Percentiles rank a stretch among this genome's conserved stretches.
Evolutionary conservation across 805 yeast species (phyloP).

Genomic region (Lachancea nothofagi): DNA sequence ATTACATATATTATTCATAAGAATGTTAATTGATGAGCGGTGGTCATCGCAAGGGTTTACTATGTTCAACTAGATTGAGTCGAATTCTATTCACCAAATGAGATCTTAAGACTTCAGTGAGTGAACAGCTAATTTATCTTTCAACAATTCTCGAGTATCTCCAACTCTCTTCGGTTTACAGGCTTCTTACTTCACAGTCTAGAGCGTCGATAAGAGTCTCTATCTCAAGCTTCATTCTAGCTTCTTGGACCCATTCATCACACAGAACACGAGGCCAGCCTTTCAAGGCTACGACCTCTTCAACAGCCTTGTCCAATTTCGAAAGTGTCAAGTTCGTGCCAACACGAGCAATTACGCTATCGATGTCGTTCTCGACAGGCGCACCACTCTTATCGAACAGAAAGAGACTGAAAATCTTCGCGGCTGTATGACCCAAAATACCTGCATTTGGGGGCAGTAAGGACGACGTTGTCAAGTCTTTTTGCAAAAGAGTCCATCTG

Average conservation of each 20-base stretch:
- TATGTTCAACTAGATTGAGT: too few species aligned
- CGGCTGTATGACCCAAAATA: slow-evolving; percentile 82
- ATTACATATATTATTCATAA: slow-evolving; percentile 1
- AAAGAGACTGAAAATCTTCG: slow-evolving; percentile 68
- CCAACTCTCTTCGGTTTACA: too few species aligned
- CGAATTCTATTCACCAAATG: too few species aligned
- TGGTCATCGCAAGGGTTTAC: too few species aligned
- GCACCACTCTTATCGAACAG: slow-evolving; percentile 74
- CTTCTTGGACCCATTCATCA: slow-evolving; percentile 84
- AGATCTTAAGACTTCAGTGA: too few species aligned
- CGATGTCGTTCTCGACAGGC: slow-evolving; percentile 79
- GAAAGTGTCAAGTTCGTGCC: slow-evolving; percentile 68
- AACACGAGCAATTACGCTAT: slow-evolving; percentile 82
- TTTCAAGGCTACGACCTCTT: slow-evolving; percentile 80
- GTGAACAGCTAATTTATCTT: too few species aligned
- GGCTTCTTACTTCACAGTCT: slow-evolving; percentile 56
- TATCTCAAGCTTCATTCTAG: slow-evolving; percentile 83
- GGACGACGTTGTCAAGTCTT: slow-evolving; percentile 84
- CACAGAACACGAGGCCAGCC: slow-evolving; percentile 93
- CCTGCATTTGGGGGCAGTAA: slow-evolving; percentile 95
- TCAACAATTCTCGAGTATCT: too few species aligned
- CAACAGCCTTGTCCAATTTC: slow-evolving; percentile 81
- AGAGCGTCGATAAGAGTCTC: slow-evolving; percentile 70
- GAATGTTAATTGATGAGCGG: slow-evolving; percentile 7
- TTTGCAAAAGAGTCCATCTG: slow-evolving; percentile 73